Evolutionary conservation across 2,329 filamentous ascomycete genomes (phyloP).

Genomic region (Hypoxylon sp.): DNA sequence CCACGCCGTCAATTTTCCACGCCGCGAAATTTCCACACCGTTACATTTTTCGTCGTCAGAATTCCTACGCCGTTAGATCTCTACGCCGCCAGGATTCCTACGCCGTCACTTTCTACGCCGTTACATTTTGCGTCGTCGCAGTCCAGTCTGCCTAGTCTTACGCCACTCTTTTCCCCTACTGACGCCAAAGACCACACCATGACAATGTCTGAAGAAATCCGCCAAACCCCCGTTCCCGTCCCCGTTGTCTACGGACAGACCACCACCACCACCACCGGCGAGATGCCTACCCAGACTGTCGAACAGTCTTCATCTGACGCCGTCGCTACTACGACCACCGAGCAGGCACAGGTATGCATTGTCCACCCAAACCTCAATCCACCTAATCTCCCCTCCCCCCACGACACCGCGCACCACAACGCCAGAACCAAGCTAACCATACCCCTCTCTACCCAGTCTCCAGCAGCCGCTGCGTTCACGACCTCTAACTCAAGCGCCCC

Average conservation of each 20-base stretch:
- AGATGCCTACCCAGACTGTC: conserved; percentile 25
- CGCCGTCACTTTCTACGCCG: no score
- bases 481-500: conserved; percentile 46
- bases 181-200: conserved; percentile 31
- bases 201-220: conserved; percentile 47
- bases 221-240: conserved; percentile 50
- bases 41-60: no score
- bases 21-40: no score
- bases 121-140: no score
- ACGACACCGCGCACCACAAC: not conserved
- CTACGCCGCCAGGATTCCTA: no score
- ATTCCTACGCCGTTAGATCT: not conserved
- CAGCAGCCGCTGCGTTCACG: conserved; percentile 43
- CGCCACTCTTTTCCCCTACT: not conserved
- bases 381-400: conserved; percentile 12
- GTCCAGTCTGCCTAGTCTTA: no score
- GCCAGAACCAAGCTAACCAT: conserved; percentile 25
- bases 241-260: conserved; percentile 49
- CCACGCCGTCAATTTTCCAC: no score
- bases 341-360: conserved; percentile 59
- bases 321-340: conserved; percentile 47
- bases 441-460: conserved; percentile 48
- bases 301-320: conserved; percentile 21
- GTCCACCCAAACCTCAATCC: not conserved
- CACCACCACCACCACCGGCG: conserved; percentile 19